Percentiles rank a stretch among this genome's conserved stretches.
Evolutionary conservation across 176 grass and related monocot species (phyloP).

Genomic region (Canna indica): DNA sequence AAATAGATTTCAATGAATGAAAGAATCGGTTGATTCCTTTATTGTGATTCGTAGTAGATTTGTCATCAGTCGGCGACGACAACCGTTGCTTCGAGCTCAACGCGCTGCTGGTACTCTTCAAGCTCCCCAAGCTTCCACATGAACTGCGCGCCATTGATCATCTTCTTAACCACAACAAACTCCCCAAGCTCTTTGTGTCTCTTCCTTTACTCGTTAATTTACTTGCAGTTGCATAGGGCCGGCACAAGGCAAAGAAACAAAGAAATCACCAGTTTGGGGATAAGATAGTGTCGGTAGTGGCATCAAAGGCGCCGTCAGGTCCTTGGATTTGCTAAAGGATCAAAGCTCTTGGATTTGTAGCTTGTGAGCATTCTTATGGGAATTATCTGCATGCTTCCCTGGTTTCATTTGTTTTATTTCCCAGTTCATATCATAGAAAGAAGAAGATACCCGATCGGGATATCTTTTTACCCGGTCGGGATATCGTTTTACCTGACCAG

Average conservation of each 20-base stretch:
- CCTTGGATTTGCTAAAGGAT: conserved; percentile 47
- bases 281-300: conserved; percentile 18
- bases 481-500: too few species aligned
- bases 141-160: conserved; percentile 7
- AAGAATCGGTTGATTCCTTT: too few species aligned
- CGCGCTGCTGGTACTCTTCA: conserved; percentile 20
- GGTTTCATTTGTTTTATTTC: neutral
- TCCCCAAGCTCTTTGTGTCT: neutral
- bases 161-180: neutral
- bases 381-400: conserved; percentile 32
- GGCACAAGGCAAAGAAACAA: neutral
- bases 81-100: conserved; percentile 26
- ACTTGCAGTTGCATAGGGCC: neutral
- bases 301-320: conserved; percentile 27
- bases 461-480: too few species aligned
- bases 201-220: neutral
- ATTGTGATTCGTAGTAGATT: too few species aligned
- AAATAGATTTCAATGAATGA: too few species aligned
- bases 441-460: too few species aligned
- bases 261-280: neutral
- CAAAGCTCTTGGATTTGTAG: conserved; percentile 37
- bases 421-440: neutral
- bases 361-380: conserved; percentile 19
- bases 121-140: conserved; percentile 36
- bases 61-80: conserved; percentile 40